These are phyloP conservation scores for Acanthamoeba rhysodes DNA, from an alignment of 208 protist genomes.

Conservation along the genomic window DNA sequence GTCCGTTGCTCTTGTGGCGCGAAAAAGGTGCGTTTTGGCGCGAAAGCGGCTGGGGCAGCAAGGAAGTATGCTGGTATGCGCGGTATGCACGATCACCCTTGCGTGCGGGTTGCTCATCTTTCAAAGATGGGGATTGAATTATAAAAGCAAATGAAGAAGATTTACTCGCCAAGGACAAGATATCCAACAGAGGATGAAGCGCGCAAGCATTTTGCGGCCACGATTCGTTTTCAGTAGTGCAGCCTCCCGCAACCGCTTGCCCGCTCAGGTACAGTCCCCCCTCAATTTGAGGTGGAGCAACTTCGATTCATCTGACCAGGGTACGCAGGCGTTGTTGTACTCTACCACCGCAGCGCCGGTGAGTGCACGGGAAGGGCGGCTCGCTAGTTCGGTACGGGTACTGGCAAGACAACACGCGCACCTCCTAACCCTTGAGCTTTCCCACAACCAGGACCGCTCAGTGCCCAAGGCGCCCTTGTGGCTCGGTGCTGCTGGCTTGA, in stretches of 20 bases:
- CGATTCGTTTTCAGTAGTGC: neutral
- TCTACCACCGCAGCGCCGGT: too few species aligned
- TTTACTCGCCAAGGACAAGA: too few species aligned
- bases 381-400: too few species aligned
- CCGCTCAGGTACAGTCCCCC: neutral
- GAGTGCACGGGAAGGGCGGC: too few species aligned
- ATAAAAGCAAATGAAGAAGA: neutral
- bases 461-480: constrained; percentile 34
- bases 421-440: neutral
- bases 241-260: neutral
- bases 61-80: neutral
- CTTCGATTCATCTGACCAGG: too few species aligned
- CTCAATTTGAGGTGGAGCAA: too few species aligned
- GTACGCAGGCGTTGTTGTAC: too few species aligned
- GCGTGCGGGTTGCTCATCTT: too few species aligned
- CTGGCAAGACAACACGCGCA: too few species aligned
- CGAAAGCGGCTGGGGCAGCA: neutral
- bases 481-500: constrained; percentile 50
- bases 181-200: too few species aligned
- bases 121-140: too few species aligned
- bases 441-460: neutral
- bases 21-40: neutral
- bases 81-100: neutral
- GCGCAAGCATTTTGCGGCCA: neutral
- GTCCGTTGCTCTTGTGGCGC: neutral